phyloP scores from a whole-genome alignment of 305 asterid genomes.

The Fraxinus xanthoxyloides region DNA sequence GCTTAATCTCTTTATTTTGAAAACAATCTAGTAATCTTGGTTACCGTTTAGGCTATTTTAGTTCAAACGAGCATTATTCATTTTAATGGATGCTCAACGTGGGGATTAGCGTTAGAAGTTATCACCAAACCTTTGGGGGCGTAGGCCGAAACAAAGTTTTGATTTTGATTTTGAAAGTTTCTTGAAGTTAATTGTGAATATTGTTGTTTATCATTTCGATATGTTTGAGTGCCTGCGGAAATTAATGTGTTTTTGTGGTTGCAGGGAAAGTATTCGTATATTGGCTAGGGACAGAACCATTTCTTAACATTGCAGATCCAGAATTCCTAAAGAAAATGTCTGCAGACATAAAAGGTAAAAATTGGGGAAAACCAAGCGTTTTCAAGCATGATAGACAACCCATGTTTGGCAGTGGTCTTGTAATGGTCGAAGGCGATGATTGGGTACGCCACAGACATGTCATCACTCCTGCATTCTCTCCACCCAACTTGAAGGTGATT shows the following conservation, averaged over 20 bases:
- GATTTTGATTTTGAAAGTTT: no score
- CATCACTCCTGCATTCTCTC: conserved; percentile 81
- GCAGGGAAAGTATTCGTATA: conserved; percentile 75
- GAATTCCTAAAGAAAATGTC: conserved; percentile 60
- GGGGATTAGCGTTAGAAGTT: no score
- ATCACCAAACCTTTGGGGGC: no score
- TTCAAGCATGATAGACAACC: conserved; percentile 75
- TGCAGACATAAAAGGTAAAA: conserved; percentile 56
- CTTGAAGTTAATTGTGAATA: no score
- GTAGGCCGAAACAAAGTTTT: no score
- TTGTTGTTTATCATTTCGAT: no score
- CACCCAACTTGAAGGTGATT: conserved; percentile 67
- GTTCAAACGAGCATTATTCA: no score
- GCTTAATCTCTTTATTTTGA: no score
- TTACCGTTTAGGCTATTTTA: no score
- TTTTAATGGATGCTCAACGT: no score
- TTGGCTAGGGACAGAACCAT: conserved; percentile 93
- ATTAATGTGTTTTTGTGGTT: not conserved
- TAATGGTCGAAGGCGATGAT: conserved; percentile 89
- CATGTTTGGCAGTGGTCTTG: conserved; percentile 80
- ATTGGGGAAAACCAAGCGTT: conserved; percentile 87
- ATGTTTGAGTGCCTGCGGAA: not conserved
- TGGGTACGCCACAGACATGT: conserved; percentile 85
- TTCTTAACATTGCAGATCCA: conserved; percentile 81
- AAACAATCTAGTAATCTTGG: no score